phyloP scores from a whole-genome alignment of 352 stramenopile genomes.

The Phytophthora meadii region DNA sequence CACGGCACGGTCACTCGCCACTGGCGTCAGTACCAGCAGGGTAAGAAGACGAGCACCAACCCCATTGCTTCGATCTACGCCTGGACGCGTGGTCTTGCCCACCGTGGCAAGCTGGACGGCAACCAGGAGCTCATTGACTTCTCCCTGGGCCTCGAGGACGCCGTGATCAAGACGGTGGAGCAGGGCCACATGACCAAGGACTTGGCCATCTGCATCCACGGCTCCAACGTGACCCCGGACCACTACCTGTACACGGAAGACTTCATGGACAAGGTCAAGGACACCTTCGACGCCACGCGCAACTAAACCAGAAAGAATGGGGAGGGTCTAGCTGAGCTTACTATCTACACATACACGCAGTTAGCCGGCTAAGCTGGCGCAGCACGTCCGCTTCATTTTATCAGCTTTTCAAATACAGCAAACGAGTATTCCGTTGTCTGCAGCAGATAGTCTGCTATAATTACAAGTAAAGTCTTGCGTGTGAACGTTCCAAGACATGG shows the following conservation, averaged over 20 bases:
- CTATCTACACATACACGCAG: conserved; percentile 34
- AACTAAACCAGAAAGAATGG: conserved; percentile 36
- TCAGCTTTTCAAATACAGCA: conserved; percentile 40
- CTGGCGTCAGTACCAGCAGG: conserved; percentile 85
- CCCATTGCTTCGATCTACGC: conserved; percentile 85
- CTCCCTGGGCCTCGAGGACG: conserved; percentile 60
- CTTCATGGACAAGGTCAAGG: conserved; percentile 91
- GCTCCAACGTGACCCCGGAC: conserved; percentile 54
- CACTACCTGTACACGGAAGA: conserved; percentile 70
- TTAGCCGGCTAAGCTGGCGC: conserved; percentile 24
- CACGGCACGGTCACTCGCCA: conserved; percentile 87
- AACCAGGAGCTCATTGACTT: conserved; percentile 78
- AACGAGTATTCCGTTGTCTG: background rate
- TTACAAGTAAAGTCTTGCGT: conserved; percentile 7
- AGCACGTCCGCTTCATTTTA: conserved; percentile 24
- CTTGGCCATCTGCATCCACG: conserved; percentile 80
- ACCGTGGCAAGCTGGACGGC: conserved; percentile 80
- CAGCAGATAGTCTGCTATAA: conserved; percentile 3
- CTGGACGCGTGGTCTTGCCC: conserved; percentile 75
- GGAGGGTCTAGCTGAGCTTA: conserved; percentile 25
- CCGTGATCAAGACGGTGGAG: conserved; percentile 82
- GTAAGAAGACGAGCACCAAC: conserved; percentile 82
- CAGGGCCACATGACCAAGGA: conserved; percentile 88
- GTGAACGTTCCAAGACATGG: conserved; percentile 1
- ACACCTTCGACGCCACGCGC: conserved; percentile 66